phyloP scores from a whole-genome alignment of 202 grass and related monocot genomes.

The Alloteropsis angusta region DNA sequence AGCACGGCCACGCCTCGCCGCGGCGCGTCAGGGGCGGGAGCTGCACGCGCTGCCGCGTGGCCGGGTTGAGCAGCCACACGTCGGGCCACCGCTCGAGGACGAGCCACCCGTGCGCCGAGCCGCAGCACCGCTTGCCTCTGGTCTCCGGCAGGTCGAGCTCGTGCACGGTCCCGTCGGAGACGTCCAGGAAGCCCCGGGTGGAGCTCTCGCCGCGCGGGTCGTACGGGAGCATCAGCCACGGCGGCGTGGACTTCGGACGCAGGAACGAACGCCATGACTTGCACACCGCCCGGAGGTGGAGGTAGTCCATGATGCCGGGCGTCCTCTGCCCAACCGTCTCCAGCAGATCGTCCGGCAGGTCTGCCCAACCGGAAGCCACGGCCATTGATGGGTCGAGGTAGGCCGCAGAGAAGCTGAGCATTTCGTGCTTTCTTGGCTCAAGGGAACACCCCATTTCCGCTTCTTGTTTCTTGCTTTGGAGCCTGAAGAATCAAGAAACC shows the following conservation, averaged over 20 bases:
- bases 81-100: constrained; percentile 25
- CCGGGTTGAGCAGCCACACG: constrained; percentile 34
- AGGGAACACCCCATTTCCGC: neutral
- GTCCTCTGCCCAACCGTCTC: constrained; percentile 14
- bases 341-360: constrained; percentile 23
- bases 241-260: neutral
- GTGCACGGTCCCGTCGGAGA: constrained; percentile 12
- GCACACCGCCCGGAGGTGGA: constrained; percentile 30
- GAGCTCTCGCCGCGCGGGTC: neutral
- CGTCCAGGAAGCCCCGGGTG: constrained; percentile 18
- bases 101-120: constrained; percentile 26
- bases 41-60: constrained; percentile 20
- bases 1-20: constrained; percentile 8
- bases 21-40: constrained; percentile 30
- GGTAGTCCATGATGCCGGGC: constrained; percentile 21
- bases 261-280: constrained; percentile 15
- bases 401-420: neutral
- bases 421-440: neutral
- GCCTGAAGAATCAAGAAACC: neutral
- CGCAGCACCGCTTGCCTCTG: neutral
- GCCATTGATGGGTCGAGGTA: neutral
- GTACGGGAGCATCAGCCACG: constrained; percentile 37
- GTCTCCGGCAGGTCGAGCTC: constrained; percentile 24
- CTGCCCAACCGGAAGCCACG: constrained; percentile 31
- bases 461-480: neutral